A percentile compares a stretch with the other conserved stretches of the same genome.
These are phyloP conservation scores for Pestalotiopsis fici DNA, from an alignment of 2,329 filamentous ascomycete genomes.

Conservation along the genomic window DNA sequence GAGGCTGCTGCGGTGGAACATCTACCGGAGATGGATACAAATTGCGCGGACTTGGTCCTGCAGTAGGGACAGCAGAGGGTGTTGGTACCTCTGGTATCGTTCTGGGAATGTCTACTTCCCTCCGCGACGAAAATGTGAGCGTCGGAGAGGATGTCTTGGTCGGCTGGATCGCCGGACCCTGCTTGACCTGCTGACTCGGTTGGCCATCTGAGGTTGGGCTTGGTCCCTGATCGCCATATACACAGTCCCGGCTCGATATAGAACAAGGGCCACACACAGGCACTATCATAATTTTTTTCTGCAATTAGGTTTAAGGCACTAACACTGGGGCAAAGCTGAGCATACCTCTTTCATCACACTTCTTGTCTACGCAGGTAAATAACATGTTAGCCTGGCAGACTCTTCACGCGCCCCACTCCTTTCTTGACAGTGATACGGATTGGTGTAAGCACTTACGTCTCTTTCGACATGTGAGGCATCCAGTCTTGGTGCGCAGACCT, in stretches of 20 bases:
- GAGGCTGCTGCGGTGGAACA: neutral
- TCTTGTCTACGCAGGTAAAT: constrained; percentile 17
- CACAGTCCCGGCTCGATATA: constrained; percentile 18
- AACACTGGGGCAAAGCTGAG: neutral
- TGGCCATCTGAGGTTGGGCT: neutral
- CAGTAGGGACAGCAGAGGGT: neutral
- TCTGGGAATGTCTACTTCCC: neutral
- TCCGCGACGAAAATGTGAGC: neutral
- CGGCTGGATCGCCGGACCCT: neutral
- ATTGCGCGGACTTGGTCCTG: constrained; percentile 10
- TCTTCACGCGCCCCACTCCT: neutral
- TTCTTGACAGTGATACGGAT: neutral
- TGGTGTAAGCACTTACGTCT: neutral
- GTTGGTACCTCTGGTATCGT: neutral
- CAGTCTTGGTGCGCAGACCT: constrained; percentile 20
- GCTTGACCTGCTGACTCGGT: neutral
- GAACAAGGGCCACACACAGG: constrained; percentile 20
- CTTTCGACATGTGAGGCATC: constrained; percentile 11
- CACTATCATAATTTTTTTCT: constrained; percentile 7
- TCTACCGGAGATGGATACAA: constrained; percentile 10
- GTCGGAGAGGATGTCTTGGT: neutral
- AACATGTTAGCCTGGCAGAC: constrained; percentile 12
- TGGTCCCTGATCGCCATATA: constrained; percentile 14
- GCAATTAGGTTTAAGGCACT: neutral
- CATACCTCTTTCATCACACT: constrained; percentile 21